phyloP scores from a whole-genome alignment of 257 asterid genomes.

The Solanum pimpinellifolium region DNA sequence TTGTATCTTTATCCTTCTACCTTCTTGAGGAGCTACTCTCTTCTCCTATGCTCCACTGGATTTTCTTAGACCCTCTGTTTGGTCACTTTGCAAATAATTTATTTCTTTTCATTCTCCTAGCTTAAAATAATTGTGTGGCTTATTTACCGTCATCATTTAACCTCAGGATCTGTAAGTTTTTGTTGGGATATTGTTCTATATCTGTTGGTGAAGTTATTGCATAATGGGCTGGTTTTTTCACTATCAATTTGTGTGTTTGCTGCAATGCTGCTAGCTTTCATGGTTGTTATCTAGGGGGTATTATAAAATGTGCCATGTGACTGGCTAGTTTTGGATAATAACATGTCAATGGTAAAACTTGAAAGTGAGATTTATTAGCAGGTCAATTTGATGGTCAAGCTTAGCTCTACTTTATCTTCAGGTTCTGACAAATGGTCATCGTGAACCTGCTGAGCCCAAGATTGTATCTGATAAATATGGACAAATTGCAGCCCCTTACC shows the following conservation, averaged over 20 bases:
- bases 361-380: neutral
- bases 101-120: neutral
- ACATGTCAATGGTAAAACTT: neutral
- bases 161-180: neutral
- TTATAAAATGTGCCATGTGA: neutral
- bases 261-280: neutral
- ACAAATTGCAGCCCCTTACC: slow-evolving; percentile 18
- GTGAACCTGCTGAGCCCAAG: slow-evolving; percentile 20
- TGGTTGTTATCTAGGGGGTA: neutral
- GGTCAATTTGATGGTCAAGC: neutral
- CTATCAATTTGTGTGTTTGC: neutral
- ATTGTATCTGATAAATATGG: slow-evolving; percentile 23
- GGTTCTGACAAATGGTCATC: slow-evolving; percentile 19
- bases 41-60: neutral
- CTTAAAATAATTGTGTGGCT: neutral
- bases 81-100: neutral
- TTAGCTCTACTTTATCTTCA: neutral
- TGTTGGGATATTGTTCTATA: neutral
- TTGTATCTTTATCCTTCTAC: neutral
- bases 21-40: neutral
- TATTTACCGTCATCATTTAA: neutral
- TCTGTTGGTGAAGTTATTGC: neutral
- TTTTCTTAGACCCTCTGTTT: neutral
- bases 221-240: neutral
- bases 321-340: neutral